These are phyloP conservation scores for Tinospora cordifolia DNA, from an alignment of 164 flowering plant species.

Conservation along the genomic window DNA sequence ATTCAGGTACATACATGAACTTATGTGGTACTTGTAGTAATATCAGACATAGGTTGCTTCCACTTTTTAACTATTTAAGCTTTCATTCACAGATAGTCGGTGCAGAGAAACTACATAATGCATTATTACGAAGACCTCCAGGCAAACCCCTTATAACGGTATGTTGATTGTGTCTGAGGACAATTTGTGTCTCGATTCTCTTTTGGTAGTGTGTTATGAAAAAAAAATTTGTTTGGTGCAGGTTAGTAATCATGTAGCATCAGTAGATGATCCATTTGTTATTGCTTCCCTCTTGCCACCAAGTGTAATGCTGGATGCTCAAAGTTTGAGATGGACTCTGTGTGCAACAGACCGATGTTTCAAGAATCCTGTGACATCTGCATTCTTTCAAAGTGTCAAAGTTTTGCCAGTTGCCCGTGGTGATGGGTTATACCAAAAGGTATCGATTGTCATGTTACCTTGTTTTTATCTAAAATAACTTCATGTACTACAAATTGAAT, in stretches of 20 bases:
- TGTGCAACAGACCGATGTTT: conserved; percentile 97
- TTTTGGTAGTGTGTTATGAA: background rate
- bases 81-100: conserved; percentile 61
- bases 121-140: conserved; percentile 51
- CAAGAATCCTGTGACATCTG: conserved; percentile 65
- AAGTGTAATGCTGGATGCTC: conserved; percentile 62
- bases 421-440: conserved; percentile 93
- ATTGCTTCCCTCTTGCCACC: conserved; percentile 84
- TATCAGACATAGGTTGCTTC: background rate
- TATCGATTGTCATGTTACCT: conserved; percentile 21
- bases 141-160: conserved; percentile 77
- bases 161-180: background rate
- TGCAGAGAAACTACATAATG: conserved; percentile 69
- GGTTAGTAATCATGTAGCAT: conserved; percentile 98
- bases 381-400: conserved; percentile 78
- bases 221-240: conserved; percentile 20
- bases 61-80: conserved; percentile 4
- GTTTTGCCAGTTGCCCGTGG: conserved; percentile 94
- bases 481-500: background rate
- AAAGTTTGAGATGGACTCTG: conserved; percentile 81
- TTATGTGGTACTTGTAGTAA: background rate
- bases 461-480: too few species aligned
- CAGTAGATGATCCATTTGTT: conserved; percentile 88
- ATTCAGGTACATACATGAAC: conserved; percentile 48
- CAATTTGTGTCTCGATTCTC: background rate